Evolutionary conservation across 352 stramenopile species (phyloP), one percentile per base, ranked within the genome.

Genomic region (Globisporangium acanthophoron): DNA sequence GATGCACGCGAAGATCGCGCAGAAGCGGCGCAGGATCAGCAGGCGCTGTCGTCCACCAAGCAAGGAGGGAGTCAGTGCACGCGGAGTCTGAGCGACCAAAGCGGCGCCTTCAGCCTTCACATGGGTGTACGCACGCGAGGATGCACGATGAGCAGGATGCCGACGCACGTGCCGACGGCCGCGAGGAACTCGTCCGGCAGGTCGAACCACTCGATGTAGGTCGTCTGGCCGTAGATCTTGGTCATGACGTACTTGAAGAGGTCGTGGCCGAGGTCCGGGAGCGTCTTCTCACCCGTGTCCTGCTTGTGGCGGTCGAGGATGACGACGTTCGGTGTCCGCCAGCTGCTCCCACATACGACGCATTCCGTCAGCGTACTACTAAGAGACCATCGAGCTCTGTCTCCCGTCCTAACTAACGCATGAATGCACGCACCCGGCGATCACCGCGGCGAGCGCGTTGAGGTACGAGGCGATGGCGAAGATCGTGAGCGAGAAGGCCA

Each of bases 241-340:
- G 70, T 81, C 78, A 88, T 91, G 61, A 92, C 82, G 64, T 75
- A 89, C 56, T 91, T 92, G 68, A 94, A 93, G 43, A 92, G 74
- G 56, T 94, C 85, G 63, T 94, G 85, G 41, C 85, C 85, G 15
- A 94, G 72, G 46, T 94, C 85, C 9, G 85, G 85, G 13, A 94
- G 75, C 45, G 85, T 93, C 74, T 93, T 92, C 40, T 64, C 56
- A 51, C 65, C 78, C 16, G 73, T 88, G 58, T 79, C 73, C 44
- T 84, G 57, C 48, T 85, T 83, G 50, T 69, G 54, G 29, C 91
- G 64, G 40, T 77, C 64, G 9, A 94, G 63, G 52, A 94, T 92
- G 27, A 93, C 74, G 12, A 94, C 81, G 35, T 93, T 90, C 40
- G 85, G 85, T 16, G 85, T 94, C 33, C 85, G 74, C 85, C 85